Evolutionary conservation across 768 basidiomycete genomes (phyloP).

Genomic region (Russula sp.): DNA sequence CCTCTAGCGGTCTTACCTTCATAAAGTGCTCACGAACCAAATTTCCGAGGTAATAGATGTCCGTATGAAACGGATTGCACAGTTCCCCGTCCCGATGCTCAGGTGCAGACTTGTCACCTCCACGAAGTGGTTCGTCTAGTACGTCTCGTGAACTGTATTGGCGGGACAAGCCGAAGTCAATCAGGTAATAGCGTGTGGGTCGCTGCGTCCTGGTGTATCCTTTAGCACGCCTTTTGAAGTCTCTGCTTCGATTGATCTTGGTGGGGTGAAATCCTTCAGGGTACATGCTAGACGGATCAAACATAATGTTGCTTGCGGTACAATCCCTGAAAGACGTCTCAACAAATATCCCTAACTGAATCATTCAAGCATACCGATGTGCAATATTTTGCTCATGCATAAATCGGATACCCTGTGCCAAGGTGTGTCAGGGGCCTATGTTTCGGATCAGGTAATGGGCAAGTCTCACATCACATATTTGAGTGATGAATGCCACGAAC

Average conservation of each 20-base stretch:
- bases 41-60: constrained; percentile 34
- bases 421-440: not conserved
- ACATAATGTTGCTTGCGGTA: constrained; percentile 25
- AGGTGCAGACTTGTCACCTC: constrained; percentile 39
- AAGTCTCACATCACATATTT: constrained; percentile 9
- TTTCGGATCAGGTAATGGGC: not conserved
- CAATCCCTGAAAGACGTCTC: constrained; percentile 10
- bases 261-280: constrained; percentile 29
- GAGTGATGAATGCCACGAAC: constrained; percentile 21
- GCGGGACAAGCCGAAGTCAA: constrained; percentile 36
- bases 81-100: constrained; percentile 27
- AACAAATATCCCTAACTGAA: not conserved
- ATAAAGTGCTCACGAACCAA: constrained; percentile 29
- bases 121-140: constrained; percentile 30
- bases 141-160: constrained; percentile 30
- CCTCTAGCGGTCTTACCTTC: constrained; percentile 12
- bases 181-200: constrained; percentile 32
- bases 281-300: constrained; percentile 29
- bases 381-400: constrained; percentile 27
- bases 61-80: constrained; percentile 33
- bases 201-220: constrained; percentile 30
- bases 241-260: constrained; percentile 12
- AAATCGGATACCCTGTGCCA: constrained; percentile 25
- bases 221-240: constrained; percentile 26
- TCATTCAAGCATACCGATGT: constrained; percentile 28